Conservation (phyloP, 2,329 filamentous ascomycete species). For the Calonectria naviculata region DNA sequence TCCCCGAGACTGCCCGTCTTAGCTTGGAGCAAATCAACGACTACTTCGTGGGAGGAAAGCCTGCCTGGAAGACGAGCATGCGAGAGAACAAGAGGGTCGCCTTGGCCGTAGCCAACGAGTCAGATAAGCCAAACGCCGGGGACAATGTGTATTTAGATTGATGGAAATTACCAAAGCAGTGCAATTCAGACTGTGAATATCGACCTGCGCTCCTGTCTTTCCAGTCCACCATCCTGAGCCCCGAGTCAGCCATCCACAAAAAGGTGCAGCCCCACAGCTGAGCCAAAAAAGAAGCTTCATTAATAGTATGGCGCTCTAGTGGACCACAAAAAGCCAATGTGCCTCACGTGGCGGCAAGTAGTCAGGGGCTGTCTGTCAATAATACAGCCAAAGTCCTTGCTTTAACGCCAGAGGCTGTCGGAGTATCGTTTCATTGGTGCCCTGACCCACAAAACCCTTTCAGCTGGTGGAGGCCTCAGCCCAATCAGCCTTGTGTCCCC, state of each 20-base stretch:
- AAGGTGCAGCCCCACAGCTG: no score
- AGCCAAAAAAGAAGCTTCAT: not conserved
- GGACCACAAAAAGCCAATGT: not conserved
- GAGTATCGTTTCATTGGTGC: not conserved
- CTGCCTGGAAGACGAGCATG: conserved; percentile 1
- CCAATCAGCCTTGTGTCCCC: not conserved
- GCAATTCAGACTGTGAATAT: no score
- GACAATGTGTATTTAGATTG: no score
- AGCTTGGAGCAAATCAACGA: conserved; percentile 10
- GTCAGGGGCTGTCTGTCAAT: not conserved
- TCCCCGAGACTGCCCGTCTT: conserved; percentile 1
- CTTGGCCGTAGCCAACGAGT: no score
- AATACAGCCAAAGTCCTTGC: not conserved
- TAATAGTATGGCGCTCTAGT: not conserved
- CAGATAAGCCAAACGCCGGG: no score
- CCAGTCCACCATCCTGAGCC: no score
- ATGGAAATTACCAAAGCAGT: no score
- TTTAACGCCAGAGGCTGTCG: not conserved
- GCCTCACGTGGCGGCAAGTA: not conserved
- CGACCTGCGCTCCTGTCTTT: no score
- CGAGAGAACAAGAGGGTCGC: not conserved
- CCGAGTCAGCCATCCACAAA: no score
- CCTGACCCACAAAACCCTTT: not conserved
- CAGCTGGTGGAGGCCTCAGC: not conserved
- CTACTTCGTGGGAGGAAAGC: not conserved